Conservation (phyloP, 768 basidiomycete genomes). For the Rickenella mellea region DNA sequence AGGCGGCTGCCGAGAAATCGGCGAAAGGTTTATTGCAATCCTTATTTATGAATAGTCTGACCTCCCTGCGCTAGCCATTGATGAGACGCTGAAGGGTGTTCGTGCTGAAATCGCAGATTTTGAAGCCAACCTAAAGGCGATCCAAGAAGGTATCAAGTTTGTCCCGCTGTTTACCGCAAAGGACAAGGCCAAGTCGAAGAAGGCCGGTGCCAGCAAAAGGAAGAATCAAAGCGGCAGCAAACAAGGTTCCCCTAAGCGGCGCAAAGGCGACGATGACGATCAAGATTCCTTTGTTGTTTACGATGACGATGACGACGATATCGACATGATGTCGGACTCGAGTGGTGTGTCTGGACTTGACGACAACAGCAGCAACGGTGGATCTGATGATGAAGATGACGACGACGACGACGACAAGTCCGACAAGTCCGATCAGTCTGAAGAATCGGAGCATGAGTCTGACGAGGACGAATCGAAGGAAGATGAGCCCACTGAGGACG, state of each 20-base stretch:
- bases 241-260: slow-evolving; percentile 35
- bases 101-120: slow-evolving; percentile 30
- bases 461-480: slow-evolving; percentile 14
- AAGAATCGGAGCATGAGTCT: slow-evolving; percentile 6
- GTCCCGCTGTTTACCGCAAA: slow-evolving; percentile 30
- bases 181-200: slow-evolving; percentile 12
- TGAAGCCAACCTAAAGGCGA: slow-evolving; percentile 34
- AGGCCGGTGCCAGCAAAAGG: slow-evolving; percentile 32
- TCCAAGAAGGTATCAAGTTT: slow-evolving; percentile 36
- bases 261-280: slow-evolving; percentile 19
- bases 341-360: slow-evolving; percentile 13
- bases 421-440: slow-evolving; percentile 21
- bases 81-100: slow-evolving; percentile 27
- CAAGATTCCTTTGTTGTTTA: slow-evolving; percentile 19
- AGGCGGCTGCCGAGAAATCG: slow-evolving; percentile 25
- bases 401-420: slow-evolving; percentile 12
- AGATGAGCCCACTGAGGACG: slow-evolving; percentile 12
- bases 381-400: slow-evolving; percentile 11
- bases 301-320: slow-evolving; percentile 21
- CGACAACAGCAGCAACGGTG: slow-evolving; percentile 3
- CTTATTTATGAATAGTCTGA: slow-evolving; percentile 5
- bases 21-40: slow-evolving; percentile 29
- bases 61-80: slow-evolving; percentile 22
- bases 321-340: slow-evolving; percentile 13
- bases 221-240: slow-evolving; percentile 34